phyloP scores from a whole-genome alignment of 1,284 basidiomycete genomes.

The Neolentinus lepideus region DNA sequence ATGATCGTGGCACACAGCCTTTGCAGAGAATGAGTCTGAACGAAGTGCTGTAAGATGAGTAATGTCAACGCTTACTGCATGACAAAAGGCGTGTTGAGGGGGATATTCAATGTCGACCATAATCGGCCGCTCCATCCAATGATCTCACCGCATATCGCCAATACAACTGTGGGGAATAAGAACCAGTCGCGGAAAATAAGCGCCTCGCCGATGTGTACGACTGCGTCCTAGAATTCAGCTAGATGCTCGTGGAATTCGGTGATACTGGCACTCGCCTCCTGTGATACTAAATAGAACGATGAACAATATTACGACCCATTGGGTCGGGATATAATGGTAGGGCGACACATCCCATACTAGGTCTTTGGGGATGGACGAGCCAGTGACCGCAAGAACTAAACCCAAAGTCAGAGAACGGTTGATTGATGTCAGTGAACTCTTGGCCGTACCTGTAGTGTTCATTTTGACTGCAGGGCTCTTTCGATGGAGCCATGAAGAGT shows the following conservation, averaged over 20 bases:
- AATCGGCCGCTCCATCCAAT: conserved; percentile 35
- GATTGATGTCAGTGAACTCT: too few species aligned
- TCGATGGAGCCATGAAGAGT: too few species aligned
- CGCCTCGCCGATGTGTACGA: conserved; percentile 36
- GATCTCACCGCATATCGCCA: conserved; percentile 44
- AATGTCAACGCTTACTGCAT: conserved; percentile 20
- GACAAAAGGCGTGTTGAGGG: conserved; percentile 15
- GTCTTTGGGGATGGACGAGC: background rate
- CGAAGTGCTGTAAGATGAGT: background rate
- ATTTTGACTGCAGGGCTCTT: too few species aligned
- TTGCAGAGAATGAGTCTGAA: background rate
- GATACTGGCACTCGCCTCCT: conserved; percentile 17
- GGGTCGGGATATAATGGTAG: conserved; percentile 36
- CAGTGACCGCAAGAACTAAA: background rate
- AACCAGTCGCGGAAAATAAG: conserved; percentile 40
- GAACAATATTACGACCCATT: conserved; percentile 28
- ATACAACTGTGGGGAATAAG: conserved; percentile 41
- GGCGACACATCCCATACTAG: background rate
- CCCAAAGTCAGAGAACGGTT: too few species aligned
- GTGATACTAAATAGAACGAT: conserved; percentile 32
- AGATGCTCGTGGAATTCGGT: too few species aligned
- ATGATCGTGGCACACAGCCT: conserved; percentile 35
- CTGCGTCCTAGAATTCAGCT: too few species aligned
- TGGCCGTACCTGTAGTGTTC: too few species aligned
- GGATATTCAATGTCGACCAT: conserved; percentile 20